Base-by-base conservation (phyloP, 805 yeast genomes). In the Metschnikowia kunwiensis region DNA sequence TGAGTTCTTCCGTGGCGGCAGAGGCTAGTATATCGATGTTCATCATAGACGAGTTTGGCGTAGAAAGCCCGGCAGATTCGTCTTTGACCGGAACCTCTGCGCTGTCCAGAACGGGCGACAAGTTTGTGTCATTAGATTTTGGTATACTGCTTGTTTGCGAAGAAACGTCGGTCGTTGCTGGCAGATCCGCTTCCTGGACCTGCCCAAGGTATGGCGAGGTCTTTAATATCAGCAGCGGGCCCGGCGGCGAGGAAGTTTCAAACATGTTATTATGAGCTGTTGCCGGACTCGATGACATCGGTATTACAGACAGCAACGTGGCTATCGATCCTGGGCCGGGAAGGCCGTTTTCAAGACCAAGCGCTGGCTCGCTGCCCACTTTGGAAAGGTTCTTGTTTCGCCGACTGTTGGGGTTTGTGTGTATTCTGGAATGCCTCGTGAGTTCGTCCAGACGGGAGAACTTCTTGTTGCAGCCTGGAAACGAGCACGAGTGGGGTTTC, bases 401-500 rank as follows among this genome's bases (percentile, higher is more conserved):
- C 38, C 80, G 54, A 20, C 83, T 76, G 36, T 78, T 77, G 12
- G 87, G 85, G 48, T 82, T 82, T 16, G 80, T 77, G 56, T 83
- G 89, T 40, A 82, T 82, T 42, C 88, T 67, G 32, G 75, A 65
- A 55, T 82, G 91, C 54, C 91, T 70, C 10, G 87, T 82, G 34
- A 82, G 63, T 54, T 82, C 91, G 57, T 82, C 91, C 20, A 82
- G 75, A 38, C 91, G 63, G 30, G 82, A 74, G 51, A 82, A 82
- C 42, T 73, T 68, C 60, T 82, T 82, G 38, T 70, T 64, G 56
- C 91, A 82, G 0, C 84, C 84, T 0, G 83, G 82, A 47, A 71
- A 82, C 18, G 78, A 72, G 59, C 89, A 82, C n/a, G 72, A 74
- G 57, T 82, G 88, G 3, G 91, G 91, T 54, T 80, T 82, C 52